These are phyloP conservation scores for Teratosphaeria viscida DNA, from an alignment of 2,329 filamentous ascomycete genomes.

Conservation along the genomic window DNA sequence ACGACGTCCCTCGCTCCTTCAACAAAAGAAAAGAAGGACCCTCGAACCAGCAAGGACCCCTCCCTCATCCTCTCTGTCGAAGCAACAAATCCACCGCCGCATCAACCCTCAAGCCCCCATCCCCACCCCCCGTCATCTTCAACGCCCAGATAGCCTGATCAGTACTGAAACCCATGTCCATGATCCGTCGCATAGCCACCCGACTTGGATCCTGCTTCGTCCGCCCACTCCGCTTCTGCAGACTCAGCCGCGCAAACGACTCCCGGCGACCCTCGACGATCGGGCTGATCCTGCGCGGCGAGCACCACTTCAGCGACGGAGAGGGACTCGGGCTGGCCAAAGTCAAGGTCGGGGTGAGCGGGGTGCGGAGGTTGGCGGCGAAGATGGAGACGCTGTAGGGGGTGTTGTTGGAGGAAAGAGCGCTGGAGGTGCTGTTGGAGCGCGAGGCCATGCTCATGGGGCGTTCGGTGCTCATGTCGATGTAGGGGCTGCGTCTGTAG, in stretches of 20 bases:
- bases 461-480: constrained; percentile 27
- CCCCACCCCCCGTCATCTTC: constrained; percentile 50
- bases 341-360: neutral
- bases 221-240: constrained; percentile 12
- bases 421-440: constrained; percentile 8
- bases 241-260: constrained; percentile 12
- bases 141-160: constrained; percentile 48
- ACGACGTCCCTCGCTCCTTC: too few species aligned
- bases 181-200: constrained; percentile 45
- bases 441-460: constrained; percentile 24
- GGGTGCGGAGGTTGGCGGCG: neutral
- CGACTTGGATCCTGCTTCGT: constrained; percentile 44
- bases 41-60: neutral
- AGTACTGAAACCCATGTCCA: constrained; percentile 49
- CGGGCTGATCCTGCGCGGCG: constrained; percentile 14
- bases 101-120: constrained; percentile 48
- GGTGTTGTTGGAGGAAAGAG: neutral
- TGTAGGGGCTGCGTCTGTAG: constrained; percentile 27
- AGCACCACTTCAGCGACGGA: neutral
- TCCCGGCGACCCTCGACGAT: constrained; percentile 19
- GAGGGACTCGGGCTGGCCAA: neutral
- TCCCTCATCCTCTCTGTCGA: constrained; percentile 18
- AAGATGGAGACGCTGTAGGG: neutral
- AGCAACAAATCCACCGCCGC: constrained; percentile 47
- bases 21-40: neutral